Evolutionary conservation across 2,329 filamentous ascomycete genomes (phyloP).

Genomic region (Westerdykella sp.): DNA sequence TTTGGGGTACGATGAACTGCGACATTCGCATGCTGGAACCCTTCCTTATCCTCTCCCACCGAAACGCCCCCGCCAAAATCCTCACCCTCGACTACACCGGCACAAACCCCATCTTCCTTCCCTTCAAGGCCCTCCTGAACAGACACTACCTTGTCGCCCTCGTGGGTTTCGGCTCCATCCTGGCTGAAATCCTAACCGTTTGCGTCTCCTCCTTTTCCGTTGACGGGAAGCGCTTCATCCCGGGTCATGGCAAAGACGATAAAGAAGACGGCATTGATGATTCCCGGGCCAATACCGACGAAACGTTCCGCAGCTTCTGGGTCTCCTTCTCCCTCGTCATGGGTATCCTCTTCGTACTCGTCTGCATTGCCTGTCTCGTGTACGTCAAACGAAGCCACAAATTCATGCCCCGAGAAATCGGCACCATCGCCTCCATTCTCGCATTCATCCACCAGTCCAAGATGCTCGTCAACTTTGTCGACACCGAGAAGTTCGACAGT

Average conservation of each 20-base stretch:
- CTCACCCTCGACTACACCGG: conserved; percentile 68
- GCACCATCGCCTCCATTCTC: conserved; percentile 68
- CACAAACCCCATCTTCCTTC: conserved; percentile 61
- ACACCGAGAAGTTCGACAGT: conserved; percentile 58
- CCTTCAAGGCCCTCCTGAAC: conserved; percentile 57
- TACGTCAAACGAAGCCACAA: conserved; percentile 59
- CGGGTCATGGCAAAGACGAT: conserved; percentile 18
- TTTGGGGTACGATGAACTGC: conserved; percentile 63
- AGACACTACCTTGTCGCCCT: conserved; percentile 60
- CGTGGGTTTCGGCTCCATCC: conserved; percentile 63
- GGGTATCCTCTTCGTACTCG: conserved; percentile 61
- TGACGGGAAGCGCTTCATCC: conserved; percentile 55
- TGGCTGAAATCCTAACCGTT: conserved; percentile 68
- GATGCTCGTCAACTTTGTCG: conserved; percentile 71
- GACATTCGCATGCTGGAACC: conserved; percentile 68
- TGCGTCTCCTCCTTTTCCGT: conserved; percentile 62
- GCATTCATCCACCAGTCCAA: conserved; percentile 75
- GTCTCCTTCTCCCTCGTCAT: conserved; percentile 57
- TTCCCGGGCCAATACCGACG: conserved; percentile 32
- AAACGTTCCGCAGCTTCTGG: conserved; percentile 56
- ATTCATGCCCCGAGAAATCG: conserved; percentile 71
- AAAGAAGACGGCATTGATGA: conserved; percentile 9
- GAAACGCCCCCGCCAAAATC: conserved; percentile 59
- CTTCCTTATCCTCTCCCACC: conserved; percentile 62
- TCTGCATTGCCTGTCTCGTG: conserved; percentile 53